A percentile compares a stretch with the other conserved stretches of the same genome.
Evolutionary conservation across 768 basidiomycete genomes (phyloP).

Genomic region (Amanita rubescens): DNA sequence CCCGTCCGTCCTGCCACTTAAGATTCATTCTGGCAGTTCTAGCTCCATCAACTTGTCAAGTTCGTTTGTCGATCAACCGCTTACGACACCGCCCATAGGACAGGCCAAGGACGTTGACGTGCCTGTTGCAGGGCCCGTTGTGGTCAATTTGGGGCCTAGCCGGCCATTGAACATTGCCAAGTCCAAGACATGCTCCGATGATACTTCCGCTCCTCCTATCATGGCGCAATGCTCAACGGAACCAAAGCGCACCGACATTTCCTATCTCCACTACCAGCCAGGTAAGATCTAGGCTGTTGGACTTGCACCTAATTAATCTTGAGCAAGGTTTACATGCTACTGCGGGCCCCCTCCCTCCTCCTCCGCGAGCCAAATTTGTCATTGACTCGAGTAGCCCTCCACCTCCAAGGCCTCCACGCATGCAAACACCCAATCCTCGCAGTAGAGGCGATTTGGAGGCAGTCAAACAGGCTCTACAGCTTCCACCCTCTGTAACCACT

Average conservation of each 20-base stretch:
- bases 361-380: slow-evolving; percentile 49
- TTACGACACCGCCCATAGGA: slow-evolving; percentile 57
- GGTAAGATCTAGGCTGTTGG: slow-evolving; percentile 26
- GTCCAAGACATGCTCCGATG: neutral
- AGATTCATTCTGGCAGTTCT: neutral
- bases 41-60: slow-evolving; percentile 10
- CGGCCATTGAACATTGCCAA: neutral
- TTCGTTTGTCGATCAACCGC: slow-evolving; percentile 24
- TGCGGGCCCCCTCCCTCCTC: slow-evolving; percentile 67
- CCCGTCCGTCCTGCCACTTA: neutral
- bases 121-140: slow-evolving; percentile 57
- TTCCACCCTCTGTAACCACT: slow-evolving; percentile 48
- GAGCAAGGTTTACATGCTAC: slow-evolving; percentile 50
- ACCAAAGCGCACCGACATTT: slow-evolving; percentile 19
- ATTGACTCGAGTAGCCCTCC: slow-evolving; percentile 37
- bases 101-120: slow-evolving; percentile 50
- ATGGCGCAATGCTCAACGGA: slow-evolving; percentile 11
- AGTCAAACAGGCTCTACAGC: slow-evolving; percentile 51
- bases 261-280: slow-evolving; percentile 57
- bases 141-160: slow-evolving; percentile 38
- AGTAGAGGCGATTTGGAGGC: slow-evolving; percentile 44
- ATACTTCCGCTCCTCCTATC: slow-evolving; percentile 1
- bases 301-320: neutral
- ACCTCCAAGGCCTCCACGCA: slow-evolving; percentile 57
- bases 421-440: slow-evolving; percentile 47